Evolutionary conservation across 108 stramenopile genomes (phyloP).

Genomic region (Epithemia pelagica): DNA sequence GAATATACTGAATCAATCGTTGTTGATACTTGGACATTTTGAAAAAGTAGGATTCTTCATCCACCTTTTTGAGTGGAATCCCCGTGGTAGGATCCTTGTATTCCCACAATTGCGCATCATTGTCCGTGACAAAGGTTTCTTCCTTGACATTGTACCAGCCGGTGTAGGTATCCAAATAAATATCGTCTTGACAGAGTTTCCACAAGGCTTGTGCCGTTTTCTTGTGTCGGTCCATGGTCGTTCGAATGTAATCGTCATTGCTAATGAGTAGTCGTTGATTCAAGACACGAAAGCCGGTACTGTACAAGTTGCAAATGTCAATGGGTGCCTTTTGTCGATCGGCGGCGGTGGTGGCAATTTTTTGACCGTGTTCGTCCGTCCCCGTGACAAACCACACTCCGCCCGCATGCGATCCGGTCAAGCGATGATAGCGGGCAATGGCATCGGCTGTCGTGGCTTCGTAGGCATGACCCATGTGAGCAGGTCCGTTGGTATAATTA

Average conservation of each 20-base stretch:
- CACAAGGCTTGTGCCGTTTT: slow-evolving; percentile 81
- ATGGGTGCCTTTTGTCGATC: slow-evolving; percentile 72
- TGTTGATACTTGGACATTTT: slow-evolving; percentile 90
- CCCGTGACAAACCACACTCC: slow-evolving; percentile 91
- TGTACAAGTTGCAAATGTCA: slow-evolving; percentile 90
- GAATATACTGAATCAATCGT: slow-evolving; percentile 74
- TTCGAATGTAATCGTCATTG: slow-evolving; percentile 96
- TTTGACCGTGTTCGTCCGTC: slow-evolving; percentile 98
- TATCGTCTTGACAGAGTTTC: slow-evolving; percentile 83
- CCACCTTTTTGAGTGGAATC: slow-evolving; percentile 84
- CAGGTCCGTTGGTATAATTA: slow-evolving; percentile 98
- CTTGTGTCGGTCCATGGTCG: slow-evolving; percentile 89
- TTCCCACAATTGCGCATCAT: slow-evolving; percentile 82
- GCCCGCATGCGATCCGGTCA: slow-evolving; percentile 35
- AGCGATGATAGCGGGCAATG: slow-evolving; percentile 82
- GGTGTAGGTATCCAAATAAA: slow-evolving; percentile 85
- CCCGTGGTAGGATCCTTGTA: slow-evolving; percentile 87
- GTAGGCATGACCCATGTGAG: slow-evolving; percentile 99
- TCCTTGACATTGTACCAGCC: slow-evolving; percentile 99
- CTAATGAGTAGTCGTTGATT: slow-evolving; percentile 86
- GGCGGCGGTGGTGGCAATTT: slow-evolving; percentile 94
- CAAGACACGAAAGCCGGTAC: slow-evolving; percentile 83
- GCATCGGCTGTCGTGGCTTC: slow-evolving; percentile 92
- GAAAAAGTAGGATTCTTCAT: slow-evolving; percentile 98
- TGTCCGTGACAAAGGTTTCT: slow-evolving; percentile 95